A percentile compares a stretch with the other conserved stretches of the same genome.
Conservation (phyloP, 352 stramenopile genomes). For the Pythium rishiriense region DNA sequence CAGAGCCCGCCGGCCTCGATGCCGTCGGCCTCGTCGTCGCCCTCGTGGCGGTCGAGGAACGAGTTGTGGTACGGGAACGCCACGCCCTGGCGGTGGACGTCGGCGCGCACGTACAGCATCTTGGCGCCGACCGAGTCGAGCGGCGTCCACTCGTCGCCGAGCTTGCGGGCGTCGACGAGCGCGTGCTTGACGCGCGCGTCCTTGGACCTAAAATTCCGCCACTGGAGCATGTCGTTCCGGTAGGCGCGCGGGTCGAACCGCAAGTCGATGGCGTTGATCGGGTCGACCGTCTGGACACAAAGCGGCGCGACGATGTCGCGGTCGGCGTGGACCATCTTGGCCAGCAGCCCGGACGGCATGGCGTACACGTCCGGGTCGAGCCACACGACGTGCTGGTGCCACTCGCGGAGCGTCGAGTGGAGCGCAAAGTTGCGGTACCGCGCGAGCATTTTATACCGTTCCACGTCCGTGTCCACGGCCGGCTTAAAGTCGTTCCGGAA, state of each 20-base stretch:
- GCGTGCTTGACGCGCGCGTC: not conserved
- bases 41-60: conserved; percentile 32
- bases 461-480: not conserved
- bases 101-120: conserved; percentile 48
- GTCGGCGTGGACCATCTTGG: conserved; percentile 33
- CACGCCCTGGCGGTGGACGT: conserved; percentile 48
- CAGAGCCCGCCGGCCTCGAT: conserved; percentile 53
- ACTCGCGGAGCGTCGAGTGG: conserved; percentile 34
- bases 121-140: conserved; percentile 52
- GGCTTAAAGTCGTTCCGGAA: conserved; percentile 40
- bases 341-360: conserved; percentile 29
- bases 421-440: conserved; percentile 50
- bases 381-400: conserved; percentile 46
- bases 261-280: not conserved
- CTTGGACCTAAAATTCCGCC: not conserved
- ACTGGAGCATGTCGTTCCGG: not conserved
- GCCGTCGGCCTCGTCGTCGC: conserved; percentile 48
- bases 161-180: not conserved
- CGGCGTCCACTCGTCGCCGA: conserved; percentile 18
- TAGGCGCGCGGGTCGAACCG: not conserved
- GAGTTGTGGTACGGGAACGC: conserved; percentile 41
- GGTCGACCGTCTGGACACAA: not conserved
- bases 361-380: conserved; percentile 37
- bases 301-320: conserved; percentile 27
- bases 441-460: conserved; percentile 24